phyloP scores from a whole-genome alignment of 2,329 filamentous ascomycete genomes.

The Elsinoe arachidis region DNA sequence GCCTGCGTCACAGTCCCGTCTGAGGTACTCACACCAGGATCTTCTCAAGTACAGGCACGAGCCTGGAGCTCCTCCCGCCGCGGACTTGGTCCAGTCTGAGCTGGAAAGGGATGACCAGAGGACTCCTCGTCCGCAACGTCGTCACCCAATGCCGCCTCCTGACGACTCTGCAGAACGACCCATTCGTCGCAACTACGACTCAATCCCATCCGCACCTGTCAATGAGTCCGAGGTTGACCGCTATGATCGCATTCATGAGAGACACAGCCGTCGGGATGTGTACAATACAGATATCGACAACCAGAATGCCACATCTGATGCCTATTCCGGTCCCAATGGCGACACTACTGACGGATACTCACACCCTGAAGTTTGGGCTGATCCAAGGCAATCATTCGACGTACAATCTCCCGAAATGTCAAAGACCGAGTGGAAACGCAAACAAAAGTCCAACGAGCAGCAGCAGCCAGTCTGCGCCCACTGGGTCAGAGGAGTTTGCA shows the following conservation, averaged over 20 bases:
- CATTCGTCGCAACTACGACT: neutral
- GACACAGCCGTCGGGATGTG: neutral
- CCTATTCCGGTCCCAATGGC: neutral
- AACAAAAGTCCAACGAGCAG: neutral
- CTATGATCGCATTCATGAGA: neutral
- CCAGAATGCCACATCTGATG: slow-evolving; percentile 6
- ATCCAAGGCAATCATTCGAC: neutral
- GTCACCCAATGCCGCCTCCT: slow-evolving; percentile 1
- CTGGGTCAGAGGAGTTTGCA: slow-evolving; percentile 25
- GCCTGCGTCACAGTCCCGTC: neutral
- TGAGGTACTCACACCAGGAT: neutral
- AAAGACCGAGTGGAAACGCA: neutral
- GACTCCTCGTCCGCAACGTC: slow-evolving; percentile 27
- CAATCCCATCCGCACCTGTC: neutral
- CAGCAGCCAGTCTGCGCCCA: slow-evolving; percentile 18
- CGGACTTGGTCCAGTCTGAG: neutral
- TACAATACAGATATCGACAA: slow-evolving; percentile 1
- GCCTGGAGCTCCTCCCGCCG: neutral
- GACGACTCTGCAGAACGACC: neutral
- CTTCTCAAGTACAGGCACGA: neutral
- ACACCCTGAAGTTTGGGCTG: neutral
- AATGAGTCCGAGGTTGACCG: neutral
- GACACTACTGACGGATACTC: slow-evolving; percentile 7
- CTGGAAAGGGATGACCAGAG: neutral
- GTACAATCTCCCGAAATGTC: neutral